These are phyloP conservation scores for Dissoconium aciculare DNA, from an alignment of 2,329 filamentous ascomycete species.

Conservation along the genomic window DNA sequence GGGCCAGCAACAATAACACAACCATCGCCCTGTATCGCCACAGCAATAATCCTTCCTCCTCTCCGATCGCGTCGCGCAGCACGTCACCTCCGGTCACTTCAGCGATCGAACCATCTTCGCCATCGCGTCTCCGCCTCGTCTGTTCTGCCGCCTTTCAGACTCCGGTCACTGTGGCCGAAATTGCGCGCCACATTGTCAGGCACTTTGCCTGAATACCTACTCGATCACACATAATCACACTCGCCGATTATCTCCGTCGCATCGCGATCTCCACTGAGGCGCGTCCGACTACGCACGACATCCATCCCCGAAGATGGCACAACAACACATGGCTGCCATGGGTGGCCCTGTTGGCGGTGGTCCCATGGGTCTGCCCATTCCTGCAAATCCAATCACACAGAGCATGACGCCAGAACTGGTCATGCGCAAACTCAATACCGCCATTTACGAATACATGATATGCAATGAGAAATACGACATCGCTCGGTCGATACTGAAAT, in stretches of 20 bases:
- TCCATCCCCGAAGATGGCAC: conserved; percentile 36
- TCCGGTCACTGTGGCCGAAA: not conserved
- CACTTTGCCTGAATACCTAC: too few relatives aligned
- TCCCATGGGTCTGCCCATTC: conserved; percentile 30
- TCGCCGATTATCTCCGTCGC: too few relatives aligned
- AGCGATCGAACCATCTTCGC: not conserved
- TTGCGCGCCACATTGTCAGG: too few relatives aligned
- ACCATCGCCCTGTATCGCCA: too few relatives aligned
- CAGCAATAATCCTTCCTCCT: too few relatives aligned
- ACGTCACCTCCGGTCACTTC: too few relatives aligned
- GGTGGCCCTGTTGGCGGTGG: conserved; percentile 37
- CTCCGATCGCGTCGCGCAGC: too few relatives aligned
- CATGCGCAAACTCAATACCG: conserved; percentile 54
- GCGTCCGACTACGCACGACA: too few relatives aligned
- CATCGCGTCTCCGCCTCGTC: not conserved
- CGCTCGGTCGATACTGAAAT: conserved; percentile 55
- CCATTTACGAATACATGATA: conserved; percentile 85
- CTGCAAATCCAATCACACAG: conserved; percentile 19
- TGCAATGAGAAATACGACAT: conserved; percentile 72
- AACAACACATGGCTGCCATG: conserved; percentile 51
- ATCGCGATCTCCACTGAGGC: too few relatives aligned
- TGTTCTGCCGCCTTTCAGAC: not conserved
- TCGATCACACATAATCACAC: too few relatives aligned
- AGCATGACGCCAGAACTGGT: conserved; percentile 33
- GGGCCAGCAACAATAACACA: too few relatives aligned